These are phyloP conservation scores for Penicillium brevicompactum DNA, from an alignment of 2,329 filamentous ascomycete species.

Conservation along the genomic window DNA sequence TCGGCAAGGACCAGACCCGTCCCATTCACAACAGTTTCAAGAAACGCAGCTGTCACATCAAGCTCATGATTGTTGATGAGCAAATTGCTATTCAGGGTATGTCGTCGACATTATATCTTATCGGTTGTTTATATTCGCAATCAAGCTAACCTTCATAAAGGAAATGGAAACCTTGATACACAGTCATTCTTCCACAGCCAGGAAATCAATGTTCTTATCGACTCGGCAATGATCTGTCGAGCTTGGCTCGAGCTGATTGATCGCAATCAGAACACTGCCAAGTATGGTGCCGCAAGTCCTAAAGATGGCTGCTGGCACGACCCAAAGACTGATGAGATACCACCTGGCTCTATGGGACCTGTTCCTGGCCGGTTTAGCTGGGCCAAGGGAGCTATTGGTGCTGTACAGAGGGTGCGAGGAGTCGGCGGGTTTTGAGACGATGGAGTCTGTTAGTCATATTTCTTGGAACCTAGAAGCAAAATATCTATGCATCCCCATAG, in stretches of 20 bases:
- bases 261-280: conserved; percentile 67
- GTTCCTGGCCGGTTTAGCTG: conserved; percentile 60
- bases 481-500: no score
- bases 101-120: not conserved
- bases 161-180: conserved; percentile 78
- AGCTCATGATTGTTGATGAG: conserved; percentile 73
- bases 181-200: conserved; percentile 79
- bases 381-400: conserved; percentile 60
- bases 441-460: not conserved
- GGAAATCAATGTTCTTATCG: conserved; percentile 76
- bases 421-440: conserved; percentile 53
- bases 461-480: not conserved
- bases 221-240: conserved; percentile 62
- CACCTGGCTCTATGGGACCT: conserved; percentile 54
- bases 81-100: conserved; percentile 66
- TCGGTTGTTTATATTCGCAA: no score
- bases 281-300: conserved; percentile 57
- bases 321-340: conserved; percentile 46
- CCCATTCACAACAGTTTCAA: conserved; percentile 70
- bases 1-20: conserved; percentile 69
- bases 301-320: conserved; percentile 67
- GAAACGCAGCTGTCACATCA: conserved; percentile 72
- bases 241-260: conserved; percentile 65
- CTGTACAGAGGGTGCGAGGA: conserved; percentile 60
- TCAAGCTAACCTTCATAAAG: conserved; percentile 14